Percentiles rank a stretch among this genome's conserved stretches.
Conservation (phyloP, 2,329 filamentous ascomycete species). For the Calcarisporium arbuscula region DNA sequence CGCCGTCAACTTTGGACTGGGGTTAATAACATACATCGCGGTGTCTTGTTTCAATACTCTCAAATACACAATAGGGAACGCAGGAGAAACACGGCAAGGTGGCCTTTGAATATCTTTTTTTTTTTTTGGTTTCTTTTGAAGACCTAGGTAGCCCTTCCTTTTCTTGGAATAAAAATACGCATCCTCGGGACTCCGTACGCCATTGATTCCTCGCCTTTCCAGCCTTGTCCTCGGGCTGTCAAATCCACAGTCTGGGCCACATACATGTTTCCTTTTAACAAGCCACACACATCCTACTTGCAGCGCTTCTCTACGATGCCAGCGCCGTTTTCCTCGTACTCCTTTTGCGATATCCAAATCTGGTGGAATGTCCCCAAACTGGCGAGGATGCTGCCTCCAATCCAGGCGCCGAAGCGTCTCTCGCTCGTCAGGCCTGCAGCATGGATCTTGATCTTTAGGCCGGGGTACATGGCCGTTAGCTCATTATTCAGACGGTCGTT, state of each 20-base stretch:
- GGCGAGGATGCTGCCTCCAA: slow-evolving; percentile 91
- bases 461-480: slow-evolving; percentile 73
- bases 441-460: slow-evolving; percentile 79
- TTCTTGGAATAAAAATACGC: slow-evolving; percentile 11
- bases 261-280: no score
- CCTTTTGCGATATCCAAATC: slow-evolving; percentile 97
- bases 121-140: background rate
- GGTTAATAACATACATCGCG: no score
- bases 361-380: slow-evolving; percentile 97
- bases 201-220: slow-evolving; percentile 10
- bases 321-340: slow-evolving; percentile 92
- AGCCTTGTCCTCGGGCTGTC: background rate
- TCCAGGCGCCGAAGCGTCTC: slow-evolving; percentile 88
- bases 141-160: no score
- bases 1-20: no score
- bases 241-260: no score
- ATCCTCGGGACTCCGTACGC: slow-evolving; percentile 29
- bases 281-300: no score
- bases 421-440: slow-evolving; percentile 82
- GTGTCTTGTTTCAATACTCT: background rate
- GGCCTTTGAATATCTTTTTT: no score
- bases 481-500: slow-evolving; percentile 86
- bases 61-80: background rate
- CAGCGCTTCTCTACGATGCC: slow-evolving; percentile 93
- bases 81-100: no score